phyloP scores from a whole-genome alignment of 352 stramenopile genomes.

The Globisporangium barbulae region DNA sequence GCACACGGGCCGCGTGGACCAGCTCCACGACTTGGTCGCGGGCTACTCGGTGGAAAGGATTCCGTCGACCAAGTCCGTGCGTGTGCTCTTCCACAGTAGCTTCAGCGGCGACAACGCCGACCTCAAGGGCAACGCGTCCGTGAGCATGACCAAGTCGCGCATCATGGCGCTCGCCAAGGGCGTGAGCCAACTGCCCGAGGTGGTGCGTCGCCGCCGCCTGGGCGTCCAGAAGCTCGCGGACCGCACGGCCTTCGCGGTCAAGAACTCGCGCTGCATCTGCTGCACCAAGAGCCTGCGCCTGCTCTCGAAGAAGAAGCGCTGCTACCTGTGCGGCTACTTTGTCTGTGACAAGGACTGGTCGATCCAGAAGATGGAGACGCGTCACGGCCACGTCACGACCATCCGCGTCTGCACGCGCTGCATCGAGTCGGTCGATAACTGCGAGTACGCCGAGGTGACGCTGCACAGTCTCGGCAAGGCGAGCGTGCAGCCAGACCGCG shows the following conservation, averaged over 20 bases:
- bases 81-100: slow-evolving; percentile 38
- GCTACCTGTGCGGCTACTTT: slow-evolving; percentile 34
- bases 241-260: slow-evolving; percentile 35
- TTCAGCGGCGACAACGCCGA: slow-evolving; percentile 19
- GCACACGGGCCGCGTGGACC: slow-evolving; percentile 25
- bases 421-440: slow-evolving; percentile 47
- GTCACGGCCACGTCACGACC: slow-evolving; percentile 26
- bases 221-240: slow-evolving; percentile 54
- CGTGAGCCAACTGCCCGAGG: slow-evolving; percentile 31
- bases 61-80: slow-evolving; percentile 30
- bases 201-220: slow-evolving; percentile 56
- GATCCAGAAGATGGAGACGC: slow-evolving; percentile 30
- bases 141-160: slow-evolving; percentile 22
- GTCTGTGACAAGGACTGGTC: slow-evolving; percentile 38
- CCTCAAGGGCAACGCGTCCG: slow-evolving; percentile 13
- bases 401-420: slow-evolving; percentile 48
- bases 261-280: slow-evolving; percentile 53
- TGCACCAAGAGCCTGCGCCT: slow-evolving; percentile 47
- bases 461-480: slow-evolving; percentile 24
- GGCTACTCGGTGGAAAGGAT: slow-evolving; percentile 35
- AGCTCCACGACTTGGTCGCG: slow-evolving; percentile 33
- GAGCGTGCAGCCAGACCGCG: slow-evolving; percentile 18
- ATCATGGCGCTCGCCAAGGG: slow-evolving; percentile 38
- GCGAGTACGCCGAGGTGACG: slow-evolving; percentile 45
- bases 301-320: slow-evolving; percentile 32